phyloP scores from a whole-genome alignment of 768 basidiomycete genomes.

The Dacryopinax primogenitus region DNA sequence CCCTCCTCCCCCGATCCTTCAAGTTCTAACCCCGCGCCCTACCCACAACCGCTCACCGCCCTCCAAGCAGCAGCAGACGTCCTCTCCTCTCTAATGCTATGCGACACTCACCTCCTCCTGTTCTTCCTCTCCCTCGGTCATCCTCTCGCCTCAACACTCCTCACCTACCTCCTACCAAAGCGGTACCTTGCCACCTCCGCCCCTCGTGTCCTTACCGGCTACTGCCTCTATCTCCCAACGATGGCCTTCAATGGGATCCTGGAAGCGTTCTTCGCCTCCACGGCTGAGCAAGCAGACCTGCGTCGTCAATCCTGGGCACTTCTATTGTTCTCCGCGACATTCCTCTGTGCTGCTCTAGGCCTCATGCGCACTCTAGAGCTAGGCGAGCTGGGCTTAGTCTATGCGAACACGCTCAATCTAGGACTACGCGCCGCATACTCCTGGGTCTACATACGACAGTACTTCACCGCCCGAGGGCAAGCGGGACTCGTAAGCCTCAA shows the following conservation, averaged over 20 bases:
- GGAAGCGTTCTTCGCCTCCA: constrained; percentile 80
- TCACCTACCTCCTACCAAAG: constrained; percentile 52
- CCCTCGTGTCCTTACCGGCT: constrained; percentile 58
- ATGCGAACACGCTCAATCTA: constrained; percentile 23
- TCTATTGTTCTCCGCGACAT: constrained; percentile 57
- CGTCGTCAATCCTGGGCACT: constrained; percentile 60
- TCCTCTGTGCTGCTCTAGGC: constrained; percentile 40
- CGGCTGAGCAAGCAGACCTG: constrained; percentile 55
- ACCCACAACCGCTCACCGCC: background rate
- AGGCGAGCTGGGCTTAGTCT: constrained; percentile 36
- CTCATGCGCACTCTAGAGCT: constrained; percentile 34
- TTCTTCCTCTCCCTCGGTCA: constrained; percentile 64
- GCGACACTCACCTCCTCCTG: constrained; percentile 54
- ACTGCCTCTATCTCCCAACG: constrained; percentile 80
- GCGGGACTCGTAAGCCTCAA: background rate
- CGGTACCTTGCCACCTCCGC: constrained; percentile 52
- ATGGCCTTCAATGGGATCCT: constrained; percentile 82
- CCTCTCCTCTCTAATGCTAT: constrained; percentile 38
- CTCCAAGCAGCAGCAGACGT: constrained; percentile 35
- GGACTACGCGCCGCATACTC: constrained; percentile 44
- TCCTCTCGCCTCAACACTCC: constrained; percentile 55
- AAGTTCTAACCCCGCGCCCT: background rate
- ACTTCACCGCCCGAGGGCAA: constrained; percentile 29
- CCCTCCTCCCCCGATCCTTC: background rate
- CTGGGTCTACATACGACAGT: constrained; percentile 36